A percentile compares a stretch with the other conserved stretches of the same genome.
Evolutionary conservation across 148 eudicot species (phyloP).

Genomic region (Rhododendron vialii): DNA sequence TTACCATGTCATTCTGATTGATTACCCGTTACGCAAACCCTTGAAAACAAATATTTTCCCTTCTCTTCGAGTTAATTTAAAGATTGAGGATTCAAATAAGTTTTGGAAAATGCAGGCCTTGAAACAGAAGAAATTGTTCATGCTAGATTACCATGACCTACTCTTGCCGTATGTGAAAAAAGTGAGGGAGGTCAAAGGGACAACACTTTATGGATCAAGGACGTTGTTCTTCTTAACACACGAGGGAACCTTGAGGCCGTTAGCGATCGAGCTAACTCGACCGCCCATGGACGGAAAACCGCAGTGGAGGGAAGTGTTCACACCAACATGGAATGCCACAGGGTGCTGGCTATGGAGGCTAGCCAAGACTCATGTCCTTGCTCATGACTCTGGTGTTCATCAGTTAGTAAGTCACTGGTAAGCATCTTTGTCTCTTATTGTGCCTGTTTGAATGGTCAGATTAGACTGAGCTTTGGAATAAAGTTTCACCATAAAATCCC

Average conservation of each 20-base stretch:
- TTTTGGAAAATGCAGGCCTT: constrained; percentile 39
- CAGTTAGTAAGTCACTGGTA: constrained; percentile 87
- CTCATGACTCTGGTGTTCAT: constrained; percentile 27
- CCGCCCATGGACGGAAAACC: constrained; percentile 57
- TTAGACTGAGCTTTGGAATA: no score
- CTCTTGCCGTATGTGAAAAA: constrained; percentile 62
- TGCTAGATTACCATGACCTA: constrained; percentile 81
- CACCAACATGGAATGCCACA: constrained; percentile 49
- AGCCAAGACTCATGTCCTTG: constrained; percentile 81
- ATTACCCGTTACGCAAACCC: not conserved
- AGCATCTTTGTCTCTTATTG: not conserved
- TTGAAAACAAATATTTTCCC: not conserved
- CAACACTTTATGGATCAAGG: constrained; percentile 73
- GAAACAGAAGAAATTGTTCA: constrained; percentile 57
- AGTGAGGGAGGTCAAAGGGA: constrained; percentile 55
- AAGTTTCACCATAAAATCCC: no score
- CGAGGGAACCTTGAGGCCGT: constrained; percentile 40
- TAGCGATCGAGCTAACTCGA: constrained; percentile 70
- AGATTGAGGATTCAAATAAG: not conserved
- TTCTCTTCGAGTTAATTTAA: no score
- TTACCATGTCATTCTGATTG: not conserved
- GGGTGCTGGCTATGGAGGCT: constrained; percentile 80
- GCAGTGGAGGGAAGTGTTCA: constrained; percentile 61
- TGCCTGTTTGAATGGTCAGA: not conserved
- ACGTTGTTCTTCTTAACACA: constrained; percentile 55